Evolutionary conservation across 2,329 filamentous ascomycete species (phyloP), one percentile per base, ranked within the genome.

Genomic region (Phialophora macrospora): DNA sequence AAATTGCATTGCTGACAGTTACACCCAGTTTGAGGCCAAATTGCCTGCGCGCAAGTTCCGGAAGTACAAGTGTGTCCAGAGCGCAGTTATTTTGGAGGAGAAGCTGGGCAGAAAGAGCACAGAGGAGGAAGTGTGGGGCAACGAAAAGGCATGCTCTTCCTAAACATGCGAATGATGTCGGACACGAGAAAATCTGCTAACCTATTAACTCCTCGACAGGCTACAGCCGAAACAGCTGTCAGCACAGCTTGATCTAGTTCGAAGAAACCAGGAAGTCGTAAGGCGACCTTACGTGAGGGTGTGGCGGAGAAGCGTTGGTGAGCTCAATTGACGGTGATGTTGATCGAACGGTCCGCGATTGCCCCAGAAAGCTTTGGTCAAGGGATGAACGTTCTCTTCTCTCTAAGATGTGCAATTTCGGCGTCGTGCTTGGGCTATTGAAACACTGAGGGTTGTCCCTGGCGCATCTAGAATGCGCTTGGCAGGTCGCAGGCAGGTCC

Each of bases 131-230:
- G 32, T 61, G 22, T 34, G 20, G 20, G 30, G 41, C 14, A 20
- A 61, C 28, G 41, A 34, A 44, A 61, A 61, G 46, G 91, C 92
- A 78, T 61, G 78, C 72, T 20, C n/a, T 17, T 28, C 48, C 9
- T 12, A 3, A 14, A 26, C 9, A 26, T 14, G 48, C 5, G 4
- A 7, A 14, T 17, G 22, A n/a, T 51, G n/a, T 8, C 9, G 14
- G 14, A 26, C 20, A 17, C 14, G 4, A 11, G 28, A 22, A 11
- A 34, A 20, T 17, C 28, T n/a, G 52, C 52, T 55, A 12, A 55
- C 52, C 11, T 6, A 34, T 30, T 17, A 11, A 55, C n/a, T 55
- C n/a, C 17, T 55, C 26, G 8, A 20, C 28, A 55, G 52, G 52
- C 52, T 34, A 38, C 52, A 30, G 28, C 52, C 9, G 52, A 55